Evolutionary conservation across 2,329 filamentous ascomycete species (phyloP).

Genomic region (Cladosporium oxysporum): DNA sequence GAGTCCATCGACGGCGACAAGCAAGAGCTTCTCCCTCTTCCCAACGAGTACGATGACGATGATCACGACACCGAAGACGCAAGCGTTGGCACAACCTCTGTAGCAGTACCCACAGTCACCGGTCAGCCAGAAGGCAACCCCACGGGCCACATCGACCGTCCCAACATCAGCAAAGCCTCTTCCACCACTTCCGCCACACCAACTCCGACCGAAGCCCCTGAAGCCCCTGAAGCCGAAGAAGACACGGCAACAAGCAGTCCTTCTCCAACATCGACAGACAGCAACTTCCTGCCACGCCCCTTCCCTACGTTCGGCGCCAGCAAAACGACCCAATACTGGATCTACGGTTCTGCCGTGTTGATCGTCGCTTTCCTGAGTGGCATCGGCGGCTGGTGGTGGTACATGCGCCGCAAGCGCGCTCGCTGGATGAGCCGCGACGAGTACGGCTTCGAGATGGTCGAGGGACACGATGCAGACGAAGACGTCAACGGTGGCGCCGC

Average conservation of each 20-base stretch:
- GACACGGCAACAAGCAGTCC: slow-evolving; percentile 31
- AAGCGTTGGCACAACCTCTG: slow-evolving; percentile 61
- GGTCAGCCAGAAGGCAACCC: slow-evolving; percentile 48
- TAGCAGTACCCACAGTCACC: slow-evolving; percentile 49
- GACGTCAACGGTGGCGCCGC: slow-evolving; percentile 42
- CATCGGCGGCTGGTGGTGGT: slow-evolving; percentile 74
- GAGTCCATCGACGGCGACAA: slow-evolving; percentile 76
- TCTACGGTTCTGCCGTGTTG: slow-evolving; percentile 81
- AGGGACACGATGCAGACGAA: slow-evolving; percentile 69
- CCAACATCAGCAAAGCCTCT: slow-evolving; percentile 60
- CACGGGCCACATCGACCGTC: slow-evolving; percentile 51
- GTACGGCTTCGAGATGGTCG: slow-evolving; percentile 93
- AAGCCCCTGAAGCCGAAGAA: slow-evolving; percentile 26
- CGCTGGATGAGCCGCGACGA: slow-evolving; percentile 63
- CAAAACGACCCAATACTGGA: slow-evolving; percentile 87
- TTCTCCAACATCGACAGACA: slow-evolving; percentile 40
- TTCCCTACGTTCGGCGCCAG: slow-evolving; percentile 89
- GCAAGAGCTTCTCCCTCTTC: slow-evolving; percentile 76
- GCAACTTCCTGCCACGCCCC: slow-evolving; percentile 74
- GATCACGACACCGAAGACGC: slow-evolving; percentile 69
- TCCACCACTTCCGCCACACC: slow-evolving; percentile 26
- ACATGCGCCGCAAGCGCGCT: slow-evolving; percentile 66
- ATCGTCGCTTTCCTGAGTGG: slow-evolving; percentile 82
- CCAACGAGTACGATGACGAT: slow-evolving; percentile 78
- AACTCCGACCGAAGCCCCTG: background rate